Evolutionary conservation across 257 asterid genomes (phyloP).

Genomic region (Plantago major): DNA sequence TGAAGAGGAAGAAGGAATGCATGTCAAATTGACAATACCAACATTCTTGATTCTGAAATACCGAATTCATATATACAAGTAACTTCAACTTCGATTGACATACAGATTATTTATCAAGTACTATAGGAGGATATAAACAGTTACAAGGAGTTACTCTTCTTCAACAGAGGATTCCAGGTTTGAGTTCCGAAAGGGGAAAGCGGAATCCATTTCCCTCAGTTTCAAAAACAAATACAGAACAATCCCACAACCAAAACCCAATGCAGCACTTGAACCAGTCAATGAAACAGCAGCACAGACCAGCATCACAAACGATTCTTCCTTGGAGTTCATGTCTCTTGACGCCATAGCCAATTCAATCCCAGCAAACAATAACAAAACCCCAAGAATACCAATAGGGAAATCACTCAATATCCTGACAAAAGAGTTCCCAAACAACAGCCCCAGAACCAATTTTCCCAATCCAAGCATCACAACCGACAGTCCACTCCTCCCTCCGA

Average conservation of each 20-base stretch:
- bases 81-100: too few relatives aligned
- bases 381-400: conserved; percentile 91
- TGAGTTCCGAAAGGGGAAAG: conserved; percentile 13
- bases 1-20: too few relatives aligned
- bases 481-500: conserved; percentile 85
- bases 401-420: conserved; percentile 59
- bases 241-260: conserved; percentile 79
- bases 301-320: conserved; percentile 89
- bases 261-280: conserved; percentile 86
- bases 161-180: conserved; percentile 22
- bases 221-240: conserved; percentile 61
- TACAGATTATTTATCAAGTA: too few relatives aligned
- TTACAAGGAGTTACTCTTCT: conserved; percentile 11
- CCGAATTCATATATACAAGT: background rate
- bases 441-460: conserved; percentile 61
- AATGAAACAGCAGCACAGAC: conserved; percentile 87
- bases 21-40: too few relatives aligned
- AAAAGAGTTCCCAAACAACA: conserved; percentile 82
- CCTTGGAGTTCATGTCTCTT: conserved; percentile 86
- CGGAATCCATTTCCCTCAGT: conserved; percentile 50
- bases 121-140: too few relatives aligned
- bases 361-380: conserved; percentile 78
- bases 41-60: too few relatives aligned
- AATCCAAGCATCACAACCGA: conserved; percentile 84
- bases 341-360: conserved; percentile 92